phyloP scores from a whole-genome alignment of 345 rosid genomes.

The Leavenworthia alabamica region DNA sequence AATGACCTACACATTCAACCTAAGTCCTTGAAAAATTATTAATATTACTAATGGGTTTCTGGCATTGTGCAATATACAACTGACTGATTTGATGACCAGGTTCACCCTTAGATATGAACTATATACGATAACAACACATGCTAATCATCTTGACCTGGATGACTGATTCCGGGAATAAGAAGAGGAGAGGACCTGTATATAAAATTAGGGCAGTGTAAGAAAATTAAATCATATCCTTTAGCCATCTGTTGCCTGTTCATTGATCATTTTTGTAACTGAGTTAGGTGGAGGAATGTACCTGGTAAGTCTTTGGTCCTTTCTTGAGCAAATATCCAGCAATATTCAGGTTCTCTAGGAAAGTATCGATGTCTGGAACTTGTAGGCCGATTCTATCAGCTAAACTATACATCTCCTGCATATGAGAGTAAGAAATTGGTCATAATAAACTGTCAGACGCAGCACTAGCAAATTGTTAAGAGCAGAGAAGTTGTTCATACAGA shows the following conservation, averaged over 20 bases:
- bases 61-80: constrained; percentile 19
- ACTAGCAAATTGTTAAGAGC: neutral
- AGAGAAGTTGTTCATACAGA: constrained; percentile 46
- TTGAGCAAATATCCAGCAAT: constrained; percentile 78
- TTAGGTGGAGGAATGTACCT: constrained; percentile 43
- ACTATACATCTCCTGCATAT: constrained; percentile 82
- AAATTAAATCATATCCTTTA: neutral
- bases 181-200: constrained; percentile 68
- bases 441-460: neutral
- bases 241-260: neutral
- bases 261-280: neutral
- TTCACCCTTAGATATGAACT: neutral
- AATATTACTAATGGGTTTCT: constrained; percentile 4
- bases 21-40: constrained; percentile 7
- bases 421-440: neutral
- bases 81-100: constrained; percentile 3
- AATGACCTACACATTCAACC: constrained; percentile 10
- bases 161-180: constrained; percentile 74
- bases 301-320: constrained; percentile 89
- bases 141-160: constrained; percentile 50
- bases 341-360: constrained; percentile 81
- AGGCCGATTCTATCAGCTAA: constrained; percentile 81
- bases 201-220: constrained; percentile 17
- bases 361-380: constrained; percentile 83
- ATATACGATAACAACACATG: too few species aligned